A percentile compares a stretch with the other conserved stretches of the same genome.
Conservation (phyloP, 2,329 filamentous ascomycete species). For the Ciborinia camelliae region DNA sequence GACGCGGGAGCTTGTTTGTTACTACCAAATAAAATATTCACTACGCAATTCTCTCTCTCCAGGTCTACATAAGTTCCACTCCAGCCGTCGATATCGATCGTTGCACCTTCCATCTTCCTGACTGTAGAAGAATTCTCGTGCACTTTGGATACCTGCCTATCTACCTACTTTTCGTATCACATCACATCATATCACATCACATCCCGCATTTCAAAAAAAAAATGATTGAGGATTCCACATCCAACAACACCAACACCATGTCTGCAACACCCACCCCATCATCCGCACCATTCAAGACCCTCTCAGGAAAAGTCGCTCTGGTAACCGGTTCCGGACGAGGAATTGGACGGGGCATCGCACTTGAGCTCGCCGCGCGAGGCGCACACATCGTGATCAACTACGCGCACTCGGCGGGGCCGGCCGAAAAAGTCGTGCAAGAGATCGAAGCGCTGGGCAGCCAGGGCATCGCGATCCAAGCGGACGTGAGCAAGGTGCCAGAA, state of each 20-base stretch:
- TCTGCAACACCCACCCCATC: slow-evolving; percentile 7
- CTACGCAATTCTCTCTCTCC: not conserved
- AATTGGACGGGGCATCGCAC: slow-evolving; percentile 55
- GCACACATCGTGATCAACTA: slow-evolving; percentile 57
- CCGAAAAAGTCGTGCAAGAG: slow-evolving; percentile 53
- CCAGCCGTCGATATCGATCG: too few species aligned
- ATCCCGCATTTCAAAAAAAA: too few species aligned
- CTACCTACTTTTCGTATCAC: slow-evolving; percentile 8
- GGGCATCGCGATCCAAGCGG: slow-evolving; percentile 54
- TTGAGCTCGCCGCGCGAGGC: slow-evolving; percentile 41
- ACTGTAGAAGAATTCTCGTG: not conserved
- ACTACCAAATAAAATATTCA: slow-evolving; percentile 15
- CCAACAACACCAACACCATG: too few species aligned
- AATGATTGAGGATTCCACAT: too few species aligned
- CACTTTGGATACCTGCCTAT: not conserved
- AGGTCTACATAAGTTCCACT: not conserved
- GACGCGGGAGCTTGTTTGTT: not conserved
- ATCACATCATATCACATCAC: slow-evolving; percentile 11
- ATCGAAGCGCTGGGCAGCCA: slow-evolving; percentile 51
- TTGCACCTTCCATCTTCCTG: not conserved
- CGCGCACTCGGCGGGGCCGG: slow-evolving; percentile 50
- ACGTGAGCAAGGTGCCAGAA: slow-evolving; percentile 51
- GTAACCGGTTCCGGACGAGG: slow-evolving; percentile 80
- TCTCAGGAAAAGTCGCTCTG: slow-evolving; percentile 66
- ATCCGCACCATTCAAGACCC: slow-evolving; percentile 16